A percentile compares a stretch with the other conserved stretches of the same genome.
Conservation (phyloP, 768 basidiomycete genomes). For the Obba rivulosa region DNA sequence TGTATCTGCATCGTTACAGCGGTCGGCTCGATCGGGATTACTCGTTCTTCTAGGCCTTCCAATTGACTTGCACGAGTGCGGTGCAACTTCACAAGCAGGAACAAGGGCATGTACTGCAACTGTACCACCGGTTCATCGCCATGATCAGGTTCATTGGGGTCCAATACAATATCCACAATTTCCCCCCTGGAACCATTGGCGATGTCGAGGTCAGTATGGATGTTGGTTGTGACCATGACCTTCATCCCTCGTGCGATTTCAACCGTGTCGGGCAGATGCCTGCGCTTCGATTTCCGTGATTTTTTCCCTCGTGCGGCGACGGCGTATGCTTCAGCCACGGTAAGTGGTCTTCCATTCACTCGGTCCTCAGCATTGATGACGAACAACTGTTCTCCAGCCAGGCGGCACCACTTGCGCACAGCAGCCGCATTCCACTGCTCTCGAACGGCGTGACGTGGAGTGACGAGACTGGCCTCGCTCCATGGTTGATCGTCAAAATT, state of each 20-base stretch:
- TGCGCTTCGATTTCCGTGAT: not conserved
- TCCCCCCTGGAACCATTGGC: conserved; percentile 32
- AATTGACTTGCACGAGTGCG: conserved; percentile 22
- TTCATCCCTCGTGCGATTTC: conserved; percentile 30
- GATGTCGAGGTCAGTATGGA: conserved; percentile 36
- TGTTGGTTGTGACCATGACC: conserved; percentile 34
- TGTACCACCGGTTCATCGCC: conserved; percentile 11
- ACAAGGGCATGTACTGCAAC: conserved; percentile 25
- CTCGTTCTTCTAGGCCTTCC: conserved; percentile 22
- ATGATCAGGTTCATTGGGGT: conserved; percentile 23
- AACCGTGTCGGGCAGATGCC: conserved; percentile 12
- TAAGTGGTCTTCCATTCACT: conserved; percentile 6
- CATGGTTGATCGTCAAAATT: conserved; percentile 26
- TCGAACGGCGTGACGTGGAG: conserved; percentile 32
- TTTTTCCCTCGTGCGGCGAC: not conserved
- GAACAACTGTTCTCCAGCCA: conserved; percentile 18
- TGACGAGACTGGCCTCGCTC: conserved; percentile 30
- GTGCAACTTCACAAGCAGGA: conserved; percentile 27
- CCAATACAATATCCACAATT: conserved; percentile 28
- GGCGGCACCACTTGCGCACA: conserved; percentile 15
- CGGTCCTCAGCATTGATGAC: conserved; percentile 27
- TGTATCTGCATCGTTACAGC: conserved; percentile 15
- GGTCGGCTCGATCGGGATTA: conserved; percentile 28
- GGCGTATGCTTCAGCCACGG: conserved; percentile 8
- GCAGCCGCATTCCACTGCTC: conserved; percentile 31